Conservation (phyloP, 495 filamentous ascomycete species). For the Xylaria acuta region DNA sequence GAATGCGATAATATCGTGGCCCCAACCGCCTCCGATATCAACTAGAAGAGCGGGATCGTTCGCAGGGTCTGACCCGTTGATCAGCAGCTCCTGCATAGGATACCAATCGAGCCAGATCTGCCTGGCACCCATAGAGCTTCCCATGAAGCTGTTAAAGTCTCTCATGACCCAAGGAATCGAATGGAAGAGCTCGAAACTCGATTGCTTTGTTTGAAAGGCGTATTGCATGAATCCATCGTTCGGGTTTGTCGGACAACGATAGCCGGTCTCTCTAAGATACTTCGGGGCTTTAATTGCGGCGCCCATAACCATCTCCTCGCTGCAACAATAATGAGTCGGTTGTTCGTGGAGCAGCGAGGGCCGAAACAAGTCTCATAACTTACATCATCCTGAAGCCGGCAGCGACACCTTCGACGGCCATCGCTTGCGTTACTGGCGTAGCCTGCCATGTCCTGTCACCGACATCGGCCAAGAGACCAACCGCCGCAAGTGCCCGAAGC, state of each 20-base stretch:
- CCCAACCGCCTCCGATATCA: constrained; percentile 48
- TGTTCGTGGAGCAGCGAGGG: not conserved
- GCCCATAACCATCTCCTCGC: constrained; percentile 24
- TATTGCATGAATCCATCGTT: constrained; percentile 46
- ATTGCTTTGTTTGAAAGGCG: constrained; percentile 36
- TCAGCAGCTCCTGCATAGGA: constrained; percentile 33
- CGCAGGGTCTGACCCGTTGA: not conserved
- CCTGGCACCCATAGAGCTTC: constrained; percentile 35
- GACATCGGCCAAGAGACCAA: constrained; percentile 16
- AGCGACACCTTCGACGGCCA: constrained; percentile 15
- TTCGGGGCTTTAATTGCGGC: constrained; percentile 26
- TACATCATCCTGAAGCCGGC: constrained; percentile 19
- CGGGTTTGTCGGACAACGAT: constrained; percentile 34
- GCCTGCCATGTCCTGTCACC: constrained; percentile 22
- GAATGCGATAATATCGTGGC: constrained; percentile 44
- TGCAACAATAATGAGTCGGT: not conserved
- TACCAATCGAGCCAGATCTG: constrained; percentile 40
- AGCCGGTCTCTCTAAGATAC: constrained; percentile 29
- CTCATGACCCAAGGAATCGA: constrained; percentile 24
- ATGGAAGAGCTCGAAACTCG: constrained; percentile 35
- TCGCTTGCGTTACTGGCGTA: constrained; percentile 14
- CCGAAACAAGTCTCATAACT: not conserved
- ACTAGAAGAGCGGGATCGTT: constrained; percentile 38
- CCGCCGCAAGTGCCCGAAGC: constrained; percentile 4
- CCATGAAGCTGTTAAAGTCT: constrained; percentile 41